These are phyloP conservation scores for Backusella luteola DNA, from an alignment of 192 early-diverging fungal species.

Conservation along the genomic window DNA sequence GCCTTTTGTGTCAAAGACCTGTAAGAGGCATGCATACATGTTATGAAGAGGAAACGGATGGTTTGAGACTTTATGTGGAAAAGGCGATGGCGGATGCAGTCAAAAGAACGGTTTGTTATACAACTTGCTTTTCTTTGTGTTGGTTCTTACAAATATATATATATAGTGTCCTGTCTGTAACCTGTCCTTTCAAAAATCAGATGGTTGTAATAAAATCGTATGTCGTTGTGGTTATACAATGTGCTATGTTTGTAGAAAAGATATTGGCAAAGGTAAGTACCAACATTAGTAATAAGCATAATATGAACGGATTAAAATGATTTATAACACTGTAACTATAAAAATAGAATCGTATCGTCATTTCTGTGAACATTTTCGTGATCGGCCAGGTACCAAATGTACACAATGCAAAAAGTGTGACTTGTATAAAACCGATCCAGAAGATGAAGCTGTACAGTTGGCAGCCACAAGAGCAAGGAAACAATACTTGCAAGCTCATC, in stretches of 20 bases:
- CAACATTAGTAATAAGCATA: neutral
- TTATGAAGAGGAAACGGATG: constrained; percentile 48
- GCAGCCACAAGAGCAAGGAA: constrained; percentile 45
- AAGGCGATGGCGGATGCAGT: constrained; percentile 59
- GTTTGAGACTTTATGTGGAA: constrained; percentile 55
- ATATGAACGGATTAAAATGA: neutral
- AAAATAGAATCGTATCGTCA: constrained; percentile 50
- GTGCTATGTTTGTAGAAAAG: constrained; percentile 64
- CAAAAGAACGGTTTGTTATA: constrained; percentile 54
- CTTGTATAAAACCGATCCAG: constrained; percentile 53
- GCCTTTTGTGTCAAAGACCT: constrained; percentile 41
- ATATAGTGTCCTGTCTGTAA: constrained; percentile 57
- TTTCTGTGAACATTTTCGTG: constrained; percentile 63
- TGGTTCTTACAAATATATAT: neutral
- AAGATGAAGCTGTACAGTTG: constrained; percentile 39
- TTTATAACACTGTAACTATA: neutral
- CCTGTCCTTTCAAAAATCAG: constrained; percentile 53
- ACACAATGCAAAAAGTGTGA: constrained; percentile 54
- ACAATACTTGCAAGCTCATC: constrained; percentile 43
- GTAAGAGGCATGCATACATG: constrained; percentile 49
- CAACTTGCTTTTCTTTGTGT: neutral
- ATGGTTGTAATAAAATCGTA: constrained; percentile 67
- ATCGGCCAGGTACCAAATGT: constrained; percentile 47
- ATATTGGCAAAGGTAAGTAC: constrained; percentile 40
- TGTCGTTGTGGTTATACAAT: constrained; percentile 60